Conservation (phyloP, 192 early-diverging fungal genomes). For the Anaeromyces robustus region DNA sequence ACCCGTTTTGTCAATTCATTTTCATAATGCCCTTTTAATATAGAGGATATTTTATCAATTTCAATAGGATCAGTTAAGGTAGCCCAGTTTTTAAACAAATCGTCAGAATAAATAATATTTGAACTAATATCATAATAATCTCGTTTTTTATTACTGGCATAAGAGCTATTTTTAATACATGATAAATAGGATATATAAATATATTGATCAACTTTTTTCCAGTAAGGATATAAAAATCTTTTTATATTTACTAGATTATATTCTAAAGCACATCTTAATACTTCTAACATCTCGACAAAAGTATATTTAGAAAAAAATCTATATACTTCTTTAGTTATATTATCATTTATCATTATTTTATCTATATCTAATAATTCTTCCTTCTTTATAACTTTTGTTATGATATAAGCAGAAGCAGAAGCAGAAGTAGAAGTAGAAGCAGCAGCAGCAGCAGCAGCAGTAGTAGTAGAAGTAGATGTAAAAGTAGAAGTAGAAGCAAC, state of each 20-base stretch:
- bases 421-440: too few species aligned
- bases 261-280: background rate
- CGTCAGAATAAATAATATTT: background rate
- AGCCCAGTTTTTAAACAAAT: background rate
- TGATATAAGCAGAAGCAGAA: too few species aligned
- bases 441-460: too few species aligned
- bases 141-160: background rate
- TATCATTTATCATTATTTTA: too few species aligned
- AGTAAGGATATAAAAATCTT: background rate
- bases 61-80: background rate
- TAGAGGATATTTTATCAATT: background rate
- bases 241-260: background rate
- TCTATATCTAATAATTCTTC: too few species aligned
- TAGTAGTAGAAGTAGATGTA: too few species aligned
- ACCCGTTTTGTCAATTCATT: background rate
- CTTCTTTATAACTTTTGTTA: too few species aligned
- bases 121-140: background rate
- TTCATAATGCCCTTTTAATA: background rate
- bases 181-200: background rate
- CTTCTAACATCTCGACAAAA: background rate
- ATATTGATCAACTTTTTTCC: background rate
- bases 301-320: too few species aligned
- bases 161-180: background rate
- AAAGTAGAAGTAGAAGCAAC: too few species aligned
- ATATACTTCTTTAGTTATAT: too few species aligned